phyloP scores from a whole-genome alignment of 2,329 filamentous ascomycete species.

The Colletotrichum neosansevieriae region DNA sequence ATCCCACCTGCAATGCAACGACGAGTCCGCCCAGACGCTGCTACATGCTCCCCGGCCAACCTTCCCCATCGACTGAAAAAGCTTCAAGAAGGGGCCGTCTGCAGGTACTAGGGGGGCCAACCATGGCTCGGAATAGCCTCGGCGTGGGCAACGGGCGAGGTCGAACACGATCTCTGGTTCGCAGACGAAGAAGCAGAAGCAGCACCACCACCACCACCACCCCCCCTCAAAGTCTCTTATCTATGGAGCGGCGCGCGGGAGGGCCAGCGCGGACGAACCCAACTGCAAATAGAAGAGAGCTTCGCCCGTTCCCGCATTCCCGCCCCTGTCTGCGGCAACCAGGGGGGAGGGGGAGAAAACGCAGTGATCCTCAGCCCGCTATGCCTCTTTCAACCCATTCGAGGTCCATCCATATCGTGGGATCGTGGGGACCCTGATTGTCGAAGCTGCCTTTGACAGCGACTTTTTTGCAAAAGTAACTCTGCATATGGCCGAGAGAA shows the following conservation, averaged over 20 bases:
- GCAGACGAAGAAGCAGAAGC: not conserved
- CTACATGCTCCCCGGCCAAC: constrained; percentile 3
- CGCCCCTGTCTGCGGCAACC: constrained; percentile 16
- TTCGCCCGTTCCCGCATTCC: not conserved
- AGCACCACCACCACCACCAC: too few species aligned
- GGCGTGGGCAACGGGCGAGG: not conserved
- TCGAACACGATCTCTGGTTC: constrained; percentile 25
- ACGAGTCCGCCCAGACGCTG: constrained; percentile 13
- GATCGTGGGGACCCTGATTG: constrained; percentile 36
- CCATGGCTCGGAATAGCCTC: constrained; percentile 13
- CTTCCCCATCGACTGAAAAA: constrained; percentile 7
- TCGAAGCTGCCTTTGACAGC: constrained; percentile 16
- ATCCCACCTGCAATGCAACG: constrained; percentile 15
- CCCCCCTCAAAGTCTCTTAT: constrained; percentile 22
- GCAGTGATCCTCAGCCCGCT: constrained; percentile 28
- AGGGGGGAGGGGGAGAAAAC: not conserved
- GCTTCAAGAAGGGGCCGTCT: constrained; percentile 10
- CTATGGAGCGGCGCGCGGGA: constrained; percentile 27
- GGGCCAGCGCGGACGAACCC: constrained; percentile 32
- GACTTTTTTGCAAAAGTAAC: constrained; percentile 1
- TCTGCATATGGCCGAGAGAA: not conserved
- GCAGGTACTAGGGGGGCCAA: constrained; percentile 13
- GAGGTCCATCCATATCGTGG: constrained; percentile 30
- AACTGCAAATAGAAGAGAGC: constrained; percentile 13
- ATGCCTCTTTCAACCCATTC: constrained; percentile 23